Evolutionary conservation across 2,329 filamentous ascomycete genomes (phyloP).

Genomic region (Calonectria montana): DNA sequence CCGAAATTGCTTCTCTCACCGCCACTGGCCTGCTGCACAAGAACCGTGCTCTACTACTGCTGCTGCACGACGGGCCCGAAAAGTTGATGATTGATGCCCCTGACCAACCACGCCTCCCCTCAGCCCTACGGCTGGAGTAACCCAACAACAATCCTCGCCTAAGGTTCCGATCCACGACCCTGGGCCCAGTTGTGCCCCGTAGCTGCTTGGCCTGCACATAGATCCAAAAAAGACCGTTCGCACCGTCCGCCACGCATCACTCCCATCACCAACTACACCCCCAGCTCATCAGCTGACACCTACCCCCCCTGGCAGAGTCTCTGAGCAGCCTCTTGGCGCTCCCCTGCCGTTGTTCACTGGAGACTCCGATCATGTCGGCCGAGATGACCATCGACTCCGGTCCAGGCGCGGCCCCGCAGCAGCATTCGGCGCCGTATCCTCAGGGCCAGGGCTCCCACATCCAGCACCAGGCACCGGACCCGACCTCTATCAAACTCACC

Average conservation of each 20-base stretch:
- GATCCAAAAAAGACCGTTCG: neutral
- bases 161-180: neutral
- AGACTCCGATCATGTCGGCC: constrained; percentile 11
- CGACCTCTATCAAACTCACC: constrained; percentile 64
- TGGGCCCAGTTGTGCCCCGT: constrained; percentile 2
- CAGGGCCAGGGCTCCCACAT: constrained; percentile 22
- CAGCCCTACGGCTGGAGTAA: constrained; percentile 23
- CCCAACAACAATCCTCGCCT: neutral
- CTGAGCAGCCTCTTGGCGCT: constrained; percentile 4
- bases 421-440: constrained; percentile 29
- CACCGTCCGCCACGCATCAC: neutral
- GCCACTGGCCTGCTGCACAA: constrained; percentile 2
- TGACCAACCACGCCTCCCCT: constrained; percentile 15
- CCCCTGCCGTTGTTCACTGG: neutral
- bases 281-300: constrained; percentile 3
- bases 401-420: constrained; percentile 38
- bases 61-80: constrained; percentile 15
- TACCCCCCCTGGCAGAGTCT: constrained; percentile 8
- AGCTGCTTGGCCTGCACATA: neutral
- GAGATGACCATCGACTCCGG: constrained; percentile 35
- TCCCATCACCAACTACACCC: neutral
- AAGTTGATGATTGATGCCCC: neutral
- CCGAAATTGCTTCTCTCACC: constrained; percentile 14
- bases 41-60: neutral
- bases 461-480: constrained; percentile 48